Base-by-base conservation (phyloP, 129 eudicot genomes). In the Centaurea solstitialis region DNA sequence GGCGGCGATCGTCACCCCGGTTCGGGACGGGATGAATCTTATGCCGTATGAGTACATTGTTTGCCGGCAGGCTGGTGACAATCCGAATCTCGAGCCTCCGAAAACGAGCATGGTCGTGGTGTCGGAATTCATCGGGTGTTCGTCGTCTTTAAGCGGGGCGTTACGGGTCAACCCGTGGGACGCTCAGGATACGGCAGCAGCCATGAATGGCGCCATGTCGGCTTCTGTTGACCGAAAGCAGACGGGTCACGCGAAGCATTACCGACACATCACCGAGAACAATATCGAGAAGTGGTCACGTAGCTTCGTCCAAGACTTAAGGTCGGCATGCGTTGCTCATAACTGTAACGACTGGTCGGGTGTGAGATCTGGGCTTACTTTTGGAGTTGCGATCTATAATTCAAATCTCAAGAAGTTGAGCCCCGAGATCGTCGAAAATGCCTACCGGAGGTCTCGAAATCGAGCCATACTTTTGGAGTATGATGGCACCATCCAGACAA, bases 1-100 rank as follows among this genome's bases (percentile, higher is more conserved):
- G 47, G 83, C 83, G 28, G 83, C 75, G n/a, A 72, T 84, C 53
- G 92, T 89, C 6, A 88, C 85, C n/a, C 89, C 87, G 2, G 82
- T 85, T 4, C 76, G 92, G 62, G 92, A 88, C 26, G 92, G 89
- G 13, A 88, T 88, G 92, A 88, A 88, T 64, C 82, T 89, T 20
- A 87, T 77, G 11, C 88, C 92, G 13, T 89, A 86, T 30, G 87
- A 89, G 78, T 89, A 89, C 39, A 72, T 89, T 5, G 84, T 89
- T 4, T 86, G 88, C 62, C 83, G 90, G 81, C 84, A 86, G 45
- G 89, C 30, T 2, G 30, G 87, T 0, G 68, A 28, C 61, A 84
- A 81, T 43, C 65, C 74, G 24, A 40, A 30, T 73, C 41, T 68
- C 7, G 75, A 78, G 33, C 12, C 70, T 4, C 80, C 85, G 18